A percentile compares a stretch with the other conserved stretches of the same genome.
These are phyloP conservation scores for Astrothelium macrocarpum DNA, from an alignment of 495 filamentous ascomycete genomes.

Conservation along the genomic window DNA sequence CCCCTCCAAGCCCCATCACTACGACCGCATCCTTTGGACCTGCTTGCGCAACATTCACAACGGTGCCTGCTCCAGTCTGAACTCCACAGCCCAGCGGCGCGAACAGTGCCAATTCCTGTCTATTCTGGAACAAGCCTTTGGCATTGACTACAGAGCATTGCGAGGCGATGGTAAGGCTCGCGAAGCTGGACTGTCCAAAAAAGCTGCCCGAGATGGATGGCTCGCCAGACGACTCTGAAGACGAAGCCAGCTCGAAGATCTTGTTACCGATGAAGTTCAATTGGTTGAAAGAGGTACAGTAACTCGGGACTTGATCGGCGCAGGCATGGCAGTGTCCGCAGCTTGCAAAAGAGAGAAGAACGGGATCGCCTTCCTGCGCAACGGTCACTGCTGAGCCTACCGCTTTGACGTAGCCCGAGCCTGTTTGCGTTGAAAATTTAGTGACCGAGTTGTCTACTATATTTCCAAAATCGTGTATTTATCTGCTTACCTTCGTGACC, in stretches of 20 bases:
- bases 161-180: slow-evolving; percentile 24
- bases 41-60: slow-evolving; percentile 21
- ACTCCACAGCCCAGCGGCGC: slow-evolving; percentile 38
- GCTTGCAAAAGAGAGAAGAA: slow-evolving; percentile 29
- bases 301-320: slow-evolving; percentile 20
- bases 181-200: slow-evolving; percentile 28
- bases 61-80: slow-evolving; percentile 33
- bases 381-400: slow-evolving; percentile 23
- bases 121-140: slow-evolving; percentile 17
- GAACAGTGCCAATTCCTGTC: slow-evolving; percentile 25
- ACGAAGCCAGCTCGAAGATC: slow-evolving; percentile 13
- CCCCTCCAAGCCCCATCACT: slow-evolving; percentile 24
- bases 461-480: neutral
- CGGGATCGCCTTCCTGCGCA: slow-evolving; percentile 20
- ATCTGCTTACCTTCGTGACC: slow-evolving; percentile 24
- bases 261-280: slow-evolving; percentile 20
- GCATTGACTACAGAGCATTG: slow-evolving; percentile 28
- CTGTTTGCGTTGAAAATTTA: slow-evolving; percentile 9
- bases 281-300: slow-evolving; percentile 22
- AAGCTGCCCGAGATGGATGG: slow-evolving; percentile 19
- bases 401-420: slow-evolving; percentile 22
- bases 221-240: slow-evolving; percentile 6
- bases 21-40: slow-evolving; percentile 14
- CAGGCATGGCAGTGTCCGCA: slow-evolving; percentile 32
- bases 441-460: no score